phyloP scores from a whole-genome alignment of 305 asterid genomes.

The Solanum hybrid region DNA sequence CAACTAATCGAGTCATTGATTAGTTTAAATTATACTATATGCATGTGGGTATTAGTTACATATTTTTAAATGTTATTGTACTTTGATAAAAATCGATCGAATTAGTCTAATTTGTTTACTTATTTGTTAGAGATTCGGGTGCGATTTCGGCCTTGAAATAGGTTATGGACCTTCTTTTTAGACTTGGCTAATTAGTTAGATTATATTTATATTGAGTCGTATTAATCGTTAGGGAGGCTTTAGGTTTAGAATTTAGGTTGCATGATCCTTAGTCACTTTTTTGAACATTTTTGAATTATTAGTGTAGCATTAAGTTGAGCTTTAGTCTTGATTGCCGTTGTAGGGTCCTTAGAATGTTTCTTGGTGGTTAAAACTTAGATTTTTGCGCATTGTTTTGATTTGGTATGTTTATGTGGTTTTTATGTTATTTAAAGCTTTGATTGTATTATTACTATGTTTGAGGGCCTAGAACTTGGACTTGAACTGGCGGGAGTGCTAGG shows the following conservation, averaged over 20 bases:
- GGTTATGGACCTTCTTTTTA: background rate
- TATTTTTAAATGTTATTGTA: background rate
- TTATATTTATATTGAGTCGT: background rate
- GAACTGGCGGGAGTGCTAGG: fast-evolving
- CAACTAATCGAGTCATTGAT: background rate
- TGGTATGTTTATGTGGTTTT: background rate
- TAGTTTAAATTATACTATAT: background rate
- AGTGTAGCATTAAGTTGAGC: background rate
- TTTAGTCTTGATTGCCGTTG: background rate
- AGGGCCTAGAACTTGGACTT: background rate
- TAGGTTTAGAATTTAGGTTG: background rate
- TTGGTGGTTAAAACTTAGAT: background rate
- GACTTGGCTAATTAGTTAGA: background rate
- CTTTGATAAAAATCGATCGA: background rate
- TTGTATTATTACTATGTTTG: background rate
- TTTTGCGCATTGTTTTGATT: background rate
- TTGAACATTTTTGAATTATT: background rate
- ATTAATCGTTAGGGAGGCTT: background rate
- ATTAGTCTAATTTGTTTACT: background rate
- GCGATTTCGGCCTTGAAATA: background rate
- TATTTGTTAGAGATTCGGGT: background rate
- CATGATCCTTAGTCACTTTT: background rate
- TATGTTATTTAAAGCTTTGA: background rate
- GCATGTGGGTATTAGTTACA: background rate
- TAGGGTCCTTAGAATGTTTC: background rate